Evolutionary conservation across 2,329 filamentous ascomycete genomes (phyloP).

Genomic region (Claviceps capensis): DNA sequence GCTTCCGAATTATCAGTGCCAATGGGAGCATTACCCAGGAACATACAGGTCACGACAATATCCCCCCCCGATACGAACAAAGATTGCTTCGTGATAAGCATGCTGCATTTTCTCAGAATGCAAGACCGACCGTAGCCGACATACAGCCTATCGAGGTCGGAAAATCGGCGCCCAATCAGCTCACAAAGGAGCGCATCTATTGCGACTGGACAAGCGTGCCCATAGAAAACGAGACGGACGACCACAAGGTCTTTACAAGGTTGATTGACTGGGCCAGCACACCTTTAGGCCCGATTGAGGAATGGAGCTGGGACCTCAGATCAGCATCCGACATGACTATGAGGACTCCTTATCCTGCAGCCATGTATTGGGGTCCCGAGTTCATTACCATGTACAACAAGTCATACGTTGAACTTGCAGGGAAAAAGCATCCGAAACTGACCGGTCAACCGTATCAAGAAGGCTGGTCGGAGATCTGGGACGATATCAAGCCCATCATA

Average conservation of each 20-base stretch:
- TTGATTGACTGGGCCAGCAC: conserved; percentile 33
- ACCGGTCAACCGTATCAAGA: conserved; percentile 46
- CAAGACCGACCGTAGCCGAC: neutral
- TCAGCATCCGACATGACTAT: conserved; percentile 30
- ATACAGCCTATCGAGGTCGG: conserved; percentile 3
- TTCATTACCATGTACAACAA: conserved; percentile 55
- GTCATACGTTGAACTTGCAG: conserved; percentile 48
- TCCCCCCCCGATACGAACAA: neutral
- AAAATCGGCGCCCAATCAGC: conserved; percentile 14
- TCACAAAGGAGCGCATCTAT: conserved; percentile 9
- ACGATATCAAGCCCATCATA: conserved; percentile 53
- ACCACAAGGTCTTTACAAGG: conserved; percentile 21
- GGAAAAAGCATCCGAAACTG: conserved; percentile 48
- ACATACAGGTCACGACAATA: neutral
- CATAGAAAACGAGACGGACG: conserved; percentile 8
- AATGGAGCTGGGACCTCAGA: conserved; percentile 33
- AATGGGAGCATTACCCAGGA: conserved; percentile 13
- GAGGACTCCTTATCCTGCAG: conserved; percentile 42
- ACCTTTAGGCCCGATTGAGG: conserved; percentile 30
- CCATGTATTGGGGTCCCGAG: conserved; percentile 51
- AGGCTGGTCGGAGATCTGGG: conserved; percentile 61
- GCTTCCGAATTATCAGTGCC: conserved; percentile 4
- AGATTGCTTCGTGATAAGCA: neutral
- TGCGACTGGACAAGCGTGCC: conserved; percentile 5
- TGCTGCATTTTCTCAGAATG: neutral